These are phyloP conservation scores for Liquidambar formosana DNA, from an alignment of 164 flowering plant genomes.

Conservation along the genomic window DNA sequence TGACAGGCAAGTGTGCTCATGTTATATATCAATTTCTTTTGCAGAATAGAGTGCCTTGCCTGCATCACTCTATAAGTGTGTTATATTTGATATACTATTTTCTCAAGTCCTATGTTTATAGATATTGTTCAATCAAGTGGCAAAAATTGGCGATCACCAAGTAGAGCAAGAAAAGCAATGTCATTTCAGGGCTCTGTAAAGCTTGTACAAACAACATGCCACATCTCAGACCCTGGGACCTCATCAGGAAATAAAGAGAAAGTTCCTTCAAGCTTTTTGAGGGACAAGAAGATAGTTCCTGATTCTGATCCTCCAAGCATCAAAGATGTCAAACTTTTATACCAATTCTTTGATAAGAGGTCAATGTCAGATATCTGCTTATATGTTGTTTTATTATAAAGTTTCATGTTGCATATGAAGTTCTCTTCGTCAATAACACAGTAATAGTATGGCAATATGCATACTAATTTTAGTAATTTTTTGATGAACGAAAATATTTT, in stretches of 20 bases:
- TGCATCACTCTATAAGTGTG: background rate
- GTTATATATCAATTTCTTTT: background rate
- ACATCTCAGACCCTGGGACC: constrained; percentile 45
- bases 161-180: constrained; percentile 13
- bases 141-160: constrained; percentile 13
- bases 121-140: constrained; percentile 25
- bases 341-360: constrained; percentile 72
- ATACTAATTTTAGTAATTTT: background rate
- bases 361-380: constrained; percentile 12
- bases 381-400: background rate
- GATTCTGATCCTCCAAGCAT: constrained; percentile 72
- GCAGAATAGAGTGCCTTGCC: background rate
- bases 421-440: too few relatives aligned
- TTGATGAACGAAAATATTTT: background rate
- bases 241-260: constrained; percentile 34
- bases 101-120: constrained; percentile 9
- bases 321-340: constrained; percentile 56
- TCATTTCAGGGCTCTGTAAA: constrained; percentile 30
- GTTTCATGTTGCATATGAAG: background rate
- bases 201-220: constrained; percentile 49
- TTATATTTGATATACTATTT: background rate
- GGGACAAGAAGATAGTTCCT: constrained; percentile 69
- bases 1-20: constrained; percentile 29
- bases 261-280: constrained; percentile 31
- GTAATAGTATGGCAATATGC: too few relatives aligned